phyloP scores from a whole-genome alignment of 2,329 filamentous ascomycete species.

The Arthrobotrys sphaeroides region DNA sequence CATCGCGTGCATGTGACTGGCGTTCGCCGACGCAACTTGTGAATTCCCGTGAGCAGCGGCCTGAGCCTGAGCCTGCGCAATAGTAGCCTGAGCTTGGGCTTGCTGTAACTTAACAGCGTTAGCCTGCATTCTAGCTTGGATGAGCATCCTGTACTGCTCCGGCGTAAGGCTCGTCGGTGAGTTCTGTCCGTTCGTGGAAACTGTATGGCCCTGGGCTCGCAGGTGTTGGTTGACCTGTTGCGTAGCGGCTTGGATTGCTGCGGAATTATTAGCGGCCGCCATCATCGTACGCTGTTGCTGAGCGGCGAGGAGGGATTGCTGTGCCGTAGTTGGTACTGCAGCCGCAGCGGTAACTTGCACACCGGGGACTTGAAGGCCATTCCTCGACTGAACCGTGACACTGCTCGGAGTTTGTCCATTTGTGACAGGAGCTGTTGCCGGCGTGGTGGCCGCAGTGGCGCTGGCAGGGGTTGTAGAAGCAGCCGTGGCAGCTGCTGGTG shows the following conservation, averaged over 20 bases:
- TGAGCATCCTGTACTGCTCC: slow-evolving; percentile 48
- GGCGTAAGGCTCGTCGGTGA: slow-evolving; percentile 44
- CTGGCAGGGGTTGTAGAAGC: background rate
- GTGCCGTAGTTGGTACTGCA: slow-evolving; percentile 40
- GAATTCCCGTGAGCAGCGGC: slow-evolving; percentile 14
- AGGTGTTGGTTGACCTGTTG: slow-evolving; percentile 52
- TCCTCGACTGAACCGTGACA: slow-evolving; percentile 38
- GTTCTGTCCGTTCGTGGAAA: slow-evolving; percentile 43
- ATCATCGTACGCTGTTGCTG: slow-evolving; percentile 35
- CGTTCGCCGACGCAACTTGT: slow-evolving; percentile 17
- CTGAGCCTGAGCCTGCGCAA: slow-evolving; percentile 19
- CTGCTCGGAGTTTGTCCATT: slow-evolving; percentile 11
- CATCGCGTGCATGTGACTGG: slow-evolving; percentile 37
- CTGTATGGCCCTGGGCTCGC: slow-evolving; percentile 34
- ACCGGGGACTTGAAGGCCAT: slow-evolving; percentile 38
- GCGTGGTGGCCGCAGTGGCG: background rate
- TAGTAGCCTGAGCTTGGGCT: slow-evolving; percentile 21
- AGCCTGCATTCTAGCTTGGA: slow-evolving; percentile 45
- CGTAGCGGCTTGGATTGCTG: slow-evolving; percentile 41
- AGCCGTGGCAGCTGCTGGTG: background rate
- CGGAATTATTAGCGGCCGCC: slow-evolving; percentile 20
- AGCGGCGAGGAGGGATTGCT: slow-evolving; percentile 43
- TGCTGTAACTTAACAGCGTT: slow-evolving; percentile 42
- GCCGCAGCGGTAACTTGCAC: slow-evolving; percentile 29
- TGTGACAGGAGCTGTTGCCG: background rate